Evolutionary conservation across 768 basidiomycete species (phyloP).

Genomic region (Podaxis sp.): DNA sequence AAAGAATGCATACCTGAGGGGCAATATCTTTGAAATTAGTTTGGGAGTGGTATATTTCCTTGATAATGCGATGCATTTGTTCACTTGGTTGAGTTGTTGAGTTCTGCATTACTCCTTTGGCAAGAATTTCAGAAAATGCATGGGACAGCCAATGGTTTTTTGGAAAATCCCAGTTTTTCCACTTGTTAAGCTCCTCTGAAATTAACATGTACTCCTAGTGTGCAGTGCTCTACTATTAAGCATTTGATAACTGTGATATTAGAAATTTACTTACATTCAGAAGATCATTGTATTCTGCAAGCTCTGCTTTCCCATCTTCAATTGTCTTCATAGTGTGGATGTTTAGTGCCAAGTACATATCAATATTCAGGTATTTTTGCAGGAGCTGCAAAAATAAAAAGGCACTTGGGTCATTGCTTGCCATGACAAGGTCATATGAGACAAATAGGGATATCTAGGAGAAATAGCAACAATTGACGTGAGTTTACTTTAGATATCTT

Average conservation of each 20-base stretch:
- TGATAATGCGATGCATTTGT: neutral
- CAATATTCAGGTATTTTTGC: slow-evolving; percentile 26
- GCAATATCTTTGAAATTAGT: neutral
- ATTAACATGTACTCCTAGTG: slow-evolving; percentile 17
- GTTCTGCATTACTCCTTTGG: neutral
- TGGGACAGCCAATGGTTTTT: slow-evolving; percentile 31
- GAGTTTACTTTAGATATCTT: too few relatives aligned
- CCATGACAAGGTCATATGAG: too few relatives aligned
- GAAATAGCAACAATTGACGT: neutral
- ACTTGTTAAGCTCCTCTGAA: slow-evolving; percentile 18
- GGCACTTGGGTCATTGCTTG: slow-evolving; percentile 14
- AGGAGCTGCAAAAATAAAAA: slow-evolving; percentile 28
- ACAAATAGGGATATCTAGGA: neutral
- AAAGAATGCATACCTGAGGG: neutral
- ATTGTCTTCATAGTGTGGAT: slow-evolving; percentile 34
- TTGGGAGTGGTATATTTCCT: neutral
- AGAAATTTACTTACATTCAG: slow-evolving; percentile 22
- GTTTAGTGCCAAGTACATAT: slow-evolving; percentile 29
- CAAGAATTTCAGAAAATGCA: neutral
- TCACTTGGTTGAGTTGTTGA: slow-evolving; percentile 1
- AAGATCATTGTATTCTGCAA: slow-evolving; percentile 4
- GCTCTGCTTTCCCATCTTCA: slow-evolving; percentile 18
- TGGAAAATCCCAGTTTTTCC: slow-evolving; percentile 32
- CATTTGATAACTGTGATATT: neutral
- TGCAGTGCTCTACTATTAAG: too few relatives aligned